Evolutionary conservation across 2,329 filamentous ascomycete genomes (phyloP).

Genomic region (Aschersonia sp.): DNA sequence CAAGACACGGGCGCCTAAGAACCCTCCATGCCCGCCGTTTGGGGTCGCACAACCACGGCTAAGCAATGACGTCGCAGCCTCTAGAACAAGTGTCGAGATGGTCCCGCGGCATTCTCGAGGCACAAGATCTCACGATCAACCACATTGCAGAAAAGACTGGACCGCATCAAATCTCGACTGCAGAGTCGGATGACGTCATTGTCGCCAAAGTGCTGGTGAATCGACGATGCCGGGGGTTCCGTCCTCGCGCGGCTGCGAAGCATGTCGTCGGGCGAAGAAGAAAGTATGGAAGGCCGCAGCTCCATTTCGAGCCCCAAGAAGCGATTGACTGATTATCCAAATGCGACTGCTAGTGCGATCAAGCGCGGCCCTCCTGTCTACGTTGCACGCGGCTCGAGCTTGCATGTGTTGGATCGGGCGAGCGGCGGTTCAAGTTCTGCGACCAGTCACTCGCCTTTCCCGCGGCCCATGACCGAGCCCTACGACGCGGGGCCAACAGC

Average conservation of each 20-base stretch:
- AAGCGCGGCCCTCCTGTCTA: neutral
- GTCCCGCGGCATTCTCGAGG: too few species aligned
- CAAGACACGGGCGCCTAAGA: too few species aligned
- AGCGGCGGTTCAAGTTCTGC: neutral
- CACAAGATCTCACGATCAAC: too few species aligned
- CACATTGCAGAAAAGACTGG: too few species aligned
- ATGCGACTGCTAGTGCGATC: neutral
- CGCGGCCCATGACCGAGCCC: neutral
- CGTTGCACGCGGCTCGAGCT: conserved; percentile 1
- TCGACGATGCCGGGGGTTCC: conserved; percentile 1
- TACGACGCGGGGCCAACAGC: neutral
- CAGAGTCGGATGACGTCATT: neutral
- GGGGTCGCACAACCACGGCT: too few species aligned
- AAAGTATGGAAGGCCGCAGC: neutral
- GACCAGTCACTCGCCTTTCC: neutral
- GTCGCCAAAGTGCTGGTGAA: neutral
- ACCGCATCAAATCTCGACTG: too few species aligned
- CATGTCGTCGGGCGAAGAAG: conserved; percentile 1
- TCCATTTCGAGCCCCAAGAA: neutral
- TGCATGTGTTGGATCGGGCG: neutral
- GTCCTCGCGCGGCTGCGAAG: conserved; percentile 1
- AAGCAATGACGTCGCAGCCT: too few species aligned
- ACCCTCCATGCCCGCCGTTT: too few species aligned
- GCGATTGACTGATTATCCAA: neutral
- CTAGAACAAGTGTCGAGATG: too few species aligned